phyloP scores from a whole-genome alignment of 371 early-diverging fungal species.

The Mortierella sp. region DNA sequence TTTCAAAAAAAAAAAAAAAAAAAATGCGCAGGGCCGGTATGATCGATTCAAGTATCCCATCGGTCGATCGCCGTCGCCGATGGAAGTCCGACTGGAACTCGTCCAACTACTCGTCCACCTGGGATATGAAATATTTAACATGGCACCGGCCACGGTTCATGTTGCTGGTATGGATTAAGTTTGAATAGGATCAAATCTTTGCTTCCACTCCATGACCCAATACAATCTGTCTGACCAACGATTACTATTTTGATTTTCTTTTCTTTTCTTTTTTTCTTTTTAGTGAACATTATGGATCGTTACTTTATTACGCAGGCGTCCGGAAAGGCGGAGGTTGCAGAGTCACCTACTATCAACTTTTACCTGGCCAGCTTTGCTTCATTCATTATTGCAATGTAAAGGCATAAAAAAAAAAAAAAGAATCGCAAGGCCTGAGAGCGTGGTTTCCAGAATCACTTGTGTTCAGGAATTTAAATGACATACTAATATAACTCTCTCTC shows the following conservation, averaged over 20 bases:
- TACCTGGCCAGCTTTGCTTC: conserved; percentile 32
- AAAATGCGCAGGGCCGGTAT: conserved; percentile 24
- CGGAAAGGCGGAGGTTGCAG: not conserved
- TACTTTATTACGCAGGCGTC: conserved; percentile 12
- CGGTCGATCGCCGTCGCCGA: conserved; percentile 3
- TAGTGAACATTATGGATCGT: conserved; percentile 45
- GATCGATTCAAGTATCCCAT: conserved; percentile 35
- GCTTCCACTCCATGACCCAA: not conserved
- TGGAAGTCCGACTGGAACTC: conserved; percentile 12
- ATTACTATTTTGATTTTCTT: not conserved
- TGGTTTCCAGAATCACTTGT: not conserved
- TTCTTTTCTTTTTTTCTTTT: not conserved
- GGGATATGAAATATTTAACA: conserved; percentile 17
- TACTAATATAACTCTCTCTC: not conserved
- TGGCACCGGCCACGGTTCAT: conserved; percentile 21
- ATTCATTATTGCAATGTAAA: conserved; percentile 44
- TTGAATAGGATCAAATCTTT: too few species aligned
- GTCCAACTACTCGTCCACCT: conserved; percentile 29
- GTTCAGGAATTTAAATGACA: not conserved
- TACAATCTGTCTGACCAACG: too few species aligned
- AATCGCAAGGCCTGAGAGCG: not conserved
- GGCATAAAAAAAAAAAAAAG: not conserved
- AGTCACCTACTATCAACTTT: too few species aligned
- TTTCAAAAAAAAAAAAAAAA: too few species aligned
- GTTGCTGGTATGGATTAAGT: conserved; percentile 14